These are phyloP conservation scores for Coccomyxa sp. DNA, from an alignment of 139 green algal genomes.

Conservation along the genomic window DNA sequence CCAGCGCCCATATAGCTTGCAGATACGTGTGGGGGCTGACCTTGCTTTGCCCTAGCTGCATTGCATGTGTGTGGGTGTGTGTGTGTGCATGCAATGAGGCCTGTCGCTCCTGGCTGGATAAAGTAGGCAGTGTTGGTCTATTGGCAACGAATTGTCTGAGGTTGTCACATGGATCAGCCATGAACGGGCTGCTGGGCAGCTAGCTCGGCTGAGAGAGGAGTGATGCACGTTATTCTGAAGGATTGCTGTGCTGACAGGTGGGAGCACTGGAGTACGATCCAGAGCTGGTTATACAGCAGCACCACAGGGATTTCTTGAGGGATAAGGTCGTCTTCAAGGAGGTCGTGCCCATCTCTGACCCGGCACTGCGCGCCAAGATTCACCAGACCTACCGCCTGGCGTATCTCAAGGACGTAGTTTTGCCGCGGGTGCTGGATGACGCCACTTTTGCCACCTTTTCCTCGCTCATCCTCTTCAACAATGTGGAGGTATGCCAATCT, in stretches of 20 bases:
- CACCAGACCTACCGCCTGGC: conserved; percentile 92
- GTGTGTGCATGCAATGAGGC: not conserved
- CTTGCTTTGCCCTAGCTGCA: no score
- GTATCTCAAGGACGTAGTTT: conserved; percentile 94
- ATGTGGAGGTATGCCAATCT: conserved; percentile 76
- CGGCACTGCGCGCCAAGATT: conserved; percentile 79
- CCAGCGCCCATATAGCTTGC: no score
- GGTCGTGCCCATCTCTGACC: conserved; percentile 79
- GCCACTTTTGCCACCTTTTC: conserved; percentile 86
- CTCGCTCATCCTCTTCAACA: conserved; percentile 92
- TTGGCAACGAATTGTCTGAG: not conserved
- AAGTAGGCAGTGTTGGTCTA: not conserved
- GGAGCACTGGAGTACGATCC: conserved; percentile 94
- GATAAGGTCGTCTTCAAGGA: conserved; percentile 70
- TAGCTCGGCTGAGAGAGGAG: not conserved
- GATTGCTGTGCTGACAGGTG: conserved; percentile 5
- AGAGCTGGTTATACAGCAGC: conserved; percentile 51
- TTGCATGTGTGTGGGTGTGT: no score
- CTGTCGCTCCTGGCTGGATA: not conserved
- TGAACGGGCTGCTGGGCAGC: not conserved
- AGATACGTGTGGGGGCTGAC: no score
- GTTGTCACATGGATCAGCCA: not conserved
- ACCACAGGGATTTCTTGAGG: conserved; percentile 78
- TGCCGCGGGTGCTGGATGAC: conserved; percentile 93
- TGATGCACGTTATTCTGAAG: not conserved